Base-by-base conservation (phyloP, 2,329 filamentous ascomycete genomes). In the Apiospora malaysiana region DNA sequence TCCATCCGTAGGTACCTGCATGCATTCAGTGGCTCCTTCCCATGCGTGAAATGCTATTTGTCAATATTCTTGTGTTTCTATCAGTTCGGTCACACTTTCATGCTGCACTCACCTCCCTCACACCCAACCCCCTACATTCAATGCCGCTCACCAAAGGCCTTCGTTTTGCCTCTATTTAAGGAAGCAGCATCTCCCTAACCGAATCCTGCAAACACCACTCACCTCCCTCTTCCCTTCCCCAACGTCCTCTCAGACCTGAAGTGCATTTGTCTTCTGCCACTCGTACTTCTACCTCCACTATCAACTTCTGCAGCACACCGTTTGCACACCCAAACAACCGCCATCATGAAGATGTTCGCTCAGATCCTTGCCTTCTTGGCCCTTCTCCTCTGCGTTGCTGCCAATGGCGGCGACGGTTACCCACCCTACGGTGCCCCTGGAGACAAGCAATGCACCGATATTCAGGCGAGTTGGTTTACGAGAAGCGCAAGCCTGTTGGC, bases 351-450 rank as follows among this genome's bases (percentile, higher is more conserved):
- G 56, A n/a, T 63, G 56, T 40, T 63, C 56, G 12, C 18, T 63
- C 56, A 63, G 32, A 21, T 40, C 56, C 18, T 40, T n/a, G 32
- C 32, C 27, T 40, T 63, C 16, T 1, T 63, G 27, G 27, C 27
- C 37, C 32, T 63, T 21, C 0, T 63, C 32, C 16, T 63, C 18
- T 12, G 56, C 9, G 51, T n/a, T 14, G 51, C 27, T 21, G 51
- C 27, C 18, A 18, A 10, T 16, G 27, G 10, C 2, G 12, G 5
- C 5, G 21, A 6, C 16, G 56, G 10, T 4, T 27, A 6, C 14
- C 27, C 56, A 14, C 32, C 56, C 56, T 63, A 63, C n/a, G 56
- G 18, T 12, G 32, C 56, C 37, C 56, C 56, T 63, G 56, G 56
- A n/a, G 56, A 40, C 56, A 2, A 12, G 32, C 56, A 63, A 21